These are phyloP conservation scores for Zarea fungicola DNA, from an alignment of 2,329 filamentous ascomycete species.

Conservation along the genomic window DNA sequence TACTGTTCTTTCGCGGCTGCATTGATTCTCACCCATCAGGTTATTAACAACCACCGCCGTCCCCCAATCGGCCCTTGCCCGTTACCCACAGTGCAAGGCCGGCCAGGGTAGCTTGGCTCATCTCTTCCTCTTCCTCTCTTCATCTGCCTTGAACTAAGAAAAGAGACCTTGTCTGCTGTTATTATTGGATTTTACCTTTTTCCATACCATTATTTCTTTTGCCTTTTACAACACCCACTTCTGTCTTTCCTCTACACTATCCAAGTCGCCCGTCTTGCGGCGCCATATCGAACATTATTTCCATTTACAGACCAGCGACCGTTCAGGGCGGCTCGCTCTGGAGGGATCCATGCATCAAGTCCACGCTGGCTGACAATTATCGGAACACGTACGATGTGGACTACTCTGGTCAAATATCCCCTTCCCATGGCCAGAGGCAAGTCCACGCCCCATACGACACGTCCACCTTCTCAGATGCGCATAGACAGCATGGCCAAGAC, in stretches of 20 bases:
- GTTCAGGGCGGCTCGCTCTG: constrained; percentile 73
- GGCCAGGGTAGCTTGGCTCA: not conserved
- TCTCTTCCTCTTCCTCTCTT: constrained; percentile 2
- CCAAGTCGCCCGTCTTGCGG: constrained; percentile 47
- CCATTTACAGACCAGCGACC: constrained; percentile 59
- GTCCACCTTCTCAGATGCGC: constrained; percentile 31
- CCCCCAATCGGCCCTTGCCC: constrained; percentile 8
- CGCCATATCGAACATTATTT: constrained; percentile 51
- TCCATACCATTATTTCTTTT: not conserved
- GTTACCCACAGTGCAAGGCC: constrained; percentile 12
- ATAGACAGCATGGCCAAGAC: constrained; percentile 28
- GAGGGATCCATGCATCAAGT: constrained; percentile 68
- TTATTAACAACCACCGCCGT: constrained; percentile 12
- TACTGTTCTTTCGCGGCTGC: constrained; percentile 6
- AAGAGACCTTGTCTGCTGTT: constrained; percentile 4
- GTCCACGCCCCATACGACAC: constrained; percentile 58
- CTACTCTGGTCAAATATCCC: constrained; percentile 63
- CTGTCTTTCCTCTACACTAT: not conserved
- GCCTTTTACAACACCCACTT: not conserved
- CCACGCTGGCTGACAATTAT: constrained; percentile 70
- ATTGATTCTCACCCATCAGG: constrained; percentile 8
- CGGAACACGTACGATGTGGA: constrained; percentile 71
- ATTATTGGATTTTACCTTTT: not conserved
- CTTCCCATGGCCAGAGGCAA: constrained; percentile 60
- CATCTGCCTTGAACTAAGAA: not conserved